Evolutionary conservation across 164 flowering plant genomes (phyloP), one percentile per base, ranked within the genome.

Genomic region (Platanus orientalis): DNA sequence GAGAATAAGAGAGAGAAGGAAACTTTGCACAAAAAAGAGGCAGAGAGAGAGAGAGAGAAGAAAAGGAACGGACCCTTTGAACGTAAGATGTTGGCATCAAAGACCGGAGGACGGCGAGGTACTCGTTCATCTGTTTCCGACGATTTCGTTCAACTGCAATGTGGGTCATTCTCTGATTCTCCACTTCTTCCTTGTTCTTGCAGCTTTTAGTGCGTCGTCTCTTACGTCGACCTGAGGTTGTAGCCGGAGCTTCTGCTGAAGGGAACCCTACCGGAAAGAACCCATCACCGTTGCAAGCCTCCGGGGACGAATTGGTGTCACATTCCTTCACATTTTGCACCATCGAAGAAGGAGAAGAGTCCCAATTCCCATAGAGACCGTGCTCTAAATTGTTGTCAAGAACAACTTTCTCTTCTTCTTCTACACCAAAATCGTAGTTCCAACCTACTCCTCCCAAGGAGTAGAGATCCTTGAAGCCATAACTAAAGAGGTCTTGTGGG

Each of bases 121-220:
- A 80, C 55, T 84, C 84, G 20, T 81, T 84, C 88, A 84, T 81
- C 73, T 81, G 85, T 21, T 75, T 66, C 51, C 88, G 78, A 14
- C 88, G 73, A 61, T 84, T 84, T 25, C 88, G 69, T 63, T 84
- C 88, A 12, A 80, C 83, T 2, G 81, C 82, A 68, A 84, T 84
- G 79, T 84, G 88, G 58, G 82, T 83, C 82, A 81, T 81, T 60
- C 88, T 78, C 63, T 83, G 88, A 55, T 65, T 81, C 74, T 83
- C 85, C 14, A 81, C 72, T 36, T 84, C 85, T 65, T 84, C 85
- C 56, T 76, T 73, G 70, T 80, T 84, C 73, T 80, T 81, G 56
- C 68, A 50, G 16, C 61, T 64, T 68, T 48, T 83, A 3, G 74
- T 58, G 7, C 80, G 73, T 51, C 82, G 63, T 44, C 85, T 70